Evolutionary conservation across 2,329 filamentous ascomycete genomes (phyloP).

Genomic region (Fusarium tjaetaba): DNA sequence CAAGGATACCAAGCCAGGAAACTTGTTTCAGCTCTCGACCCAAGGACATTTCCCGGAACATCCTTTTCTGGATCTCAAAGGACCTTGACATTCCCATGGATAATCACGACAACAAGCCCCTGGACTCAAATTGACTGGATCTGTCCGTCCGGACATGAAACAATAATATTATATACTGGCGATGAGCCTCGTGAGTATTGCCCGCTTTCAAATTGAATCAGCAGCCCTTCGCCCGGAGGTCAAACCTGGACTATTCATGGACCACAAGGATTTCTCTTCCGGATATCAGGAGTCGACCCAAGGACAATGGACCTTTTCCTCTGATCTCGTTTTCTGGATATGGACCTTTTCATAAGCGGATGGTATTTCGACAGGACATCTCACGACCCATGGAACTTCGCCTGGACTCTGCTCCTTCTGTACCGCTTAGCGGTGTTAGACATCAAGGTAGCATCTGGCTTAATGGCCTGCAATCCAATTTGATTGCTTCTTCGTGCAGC

Average conservation of each 20-base stretch:
- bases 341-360: conserved; percentile 11
- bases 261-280: conserved; percentile 29
- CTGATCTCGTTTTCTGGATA: conserved; percentile 13
- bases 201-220: conserved; percentile 45
- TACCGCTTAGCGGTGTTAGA: conserved; percentile 23
- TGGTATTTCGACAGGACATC: conserved; percentile 21
- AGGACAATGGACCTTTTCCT: conserved; percentile 10
- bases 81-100: conserved; percentile 4
- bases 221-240: conserved; percentile 35
- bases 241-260: conserved; percentile 35
- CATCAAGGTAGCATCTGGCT: conserved; percentile 29
- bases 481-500: conserved; percentile 47
- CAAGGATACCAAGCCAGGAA: conserved; percentile 36
- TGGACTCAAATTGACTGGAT: conserved; percentile 36
- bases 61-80: conserved; percentile 11
- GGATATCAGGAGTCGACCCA: conserved; percentile 36
- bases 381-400: conserved; percentile 5
- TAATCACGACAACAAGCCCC: conserved; percentile 2
- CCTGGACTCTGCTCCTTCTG: conserved; percentile 19
- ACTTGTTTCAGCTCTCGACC: conserved; percentile 5
- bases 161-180: conserved; percentile 40
- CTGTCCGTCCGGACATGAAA: conserved; percentile 48
- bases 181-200: conserved; percentile 52
- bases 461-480: conserved; percentile 46
- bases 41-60: conserved; percentile 31